These are phyloP conservation scores for Trichophyton verrucosum DNA, from an alignment of 2,329 filamentous ascomycete genomes.

Conservation along the genomic window DNA sequence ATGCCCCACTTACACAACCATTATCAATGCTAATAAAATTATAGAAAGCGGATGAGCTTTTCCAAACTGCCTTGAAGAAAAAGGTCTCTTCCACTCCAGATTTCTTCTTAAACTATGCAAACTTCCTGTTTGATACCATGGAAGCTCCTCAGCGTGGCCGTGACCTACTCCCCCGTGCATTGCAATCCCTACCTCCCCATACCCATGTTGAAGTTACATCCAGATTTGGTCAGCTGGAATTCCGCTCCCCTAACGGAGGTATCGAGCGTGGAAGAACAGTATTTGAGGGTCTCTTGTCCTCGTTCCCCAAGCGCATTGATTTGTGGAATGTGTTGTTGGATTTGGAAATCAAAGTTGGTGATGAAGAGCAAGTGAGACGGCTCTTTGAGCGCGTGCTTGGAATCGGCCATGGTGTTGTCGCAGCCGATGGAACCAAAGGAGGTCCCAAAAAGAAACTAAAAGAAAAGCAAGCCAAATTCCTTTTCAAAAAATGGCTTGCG, in stretches of 20 bases:
- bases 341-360: conserved; percentile 56
- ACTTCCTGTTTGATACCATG: conserved; percentile 70
- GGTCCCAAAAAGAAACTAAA: conserved; percentile 55
- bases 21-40: conserved; percentile 14
- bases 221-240: conserved; percentile 86
- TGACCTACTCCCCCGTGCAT: conserved; percentile 66
- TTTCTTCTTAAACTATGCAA: conserved; percentile 90
- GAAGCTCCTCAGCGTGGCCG: conserved; percentile 61
- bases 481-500: conserved; percentile 84
- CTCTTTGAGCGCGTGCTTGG: conserved; percentile 66
- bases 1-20: not conserved
- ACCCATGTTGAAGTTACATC: conserved; percentile 64
- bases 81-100: conserved; percentile 70
- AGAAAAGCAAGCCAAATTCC: conserved; percentile 66
- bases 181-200: conserved; percentile 62
- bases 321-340: conserved; percentile 89
- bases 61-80: conserved; percentile 78
- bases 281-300: conserved; percentile 74
- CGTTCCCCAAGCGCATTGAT: conserved; percentile 80
- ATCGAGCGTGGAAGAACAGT: conserved; percentile 86
- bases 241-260: conserved; percentile 68
- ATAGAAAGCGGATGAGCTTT: conserved; percentile 77
- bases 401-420: conserved; percentile 30
- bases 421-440: conserved; percentile 29
- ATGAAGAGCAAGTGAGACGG: conserved; percentile 54